Evolutionary conservation across 2,329 filamentous ascomycete genomes (phyloP), one percentile per base, ranked within the genome.

Genomic region (Diplodia mutila): DNA sequence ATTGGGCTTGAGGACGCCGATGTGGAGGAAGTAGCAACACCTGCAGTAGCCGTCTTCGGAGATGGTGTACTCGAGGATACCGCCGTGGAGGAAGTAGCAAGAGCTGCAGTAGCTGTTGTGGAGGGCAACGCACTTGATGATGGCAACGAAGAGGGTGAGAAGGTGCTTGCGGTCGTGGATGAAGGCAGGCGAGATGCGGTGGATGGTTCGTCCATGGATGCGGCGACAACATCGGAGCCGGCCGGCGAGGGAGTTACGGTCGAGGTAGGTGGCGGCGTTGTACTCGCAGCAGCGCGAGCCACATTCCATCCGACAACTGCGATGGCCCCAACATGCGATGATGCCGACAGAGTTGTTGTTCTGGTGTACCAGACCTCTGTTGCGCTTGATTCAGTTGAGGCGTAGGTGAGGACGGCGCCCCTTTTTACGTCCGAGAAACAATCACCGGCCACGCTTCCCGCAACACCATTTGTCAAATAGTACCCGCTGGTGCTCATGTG

Each of bases 251-350:
- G 3, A 46, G 39, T 14, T 3, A 4, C 11, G 12, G 21, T 55
- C 7, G 63, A 55, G 5, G 49, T 53, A 3, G 63, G 39, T 12
- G 48, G n/a, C 11, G 63, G 34, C 21, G 48, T 66, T 7, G 27
- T 23, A 21, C 21, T 46, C 12, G 18, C 18, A 16, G 46, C 12
- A 37, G 27, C 48, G 21, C 27, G n/a, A 23, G 42, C 42, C 27
- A 68, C 59, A 42, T 68, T 59, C 32, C 23, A 68, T 21, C 66
- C 59, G 39, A 68, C 66, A 16, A 68, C 66, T n/a, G 66, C 66
- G 37, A 68, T 68, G 6, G 66, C 66, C 11, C 61, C 66, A 65
- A 59, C 61, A 23, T 39, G 64, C 5, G 66, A 68, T n/a, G 66
- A 65, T 4, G 32, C 32, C 3, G 49, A 42, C 37, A 68, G 18